Conservation (phyloP, 108 stramenopile species). For the Nitzschia putrida region DNA sequence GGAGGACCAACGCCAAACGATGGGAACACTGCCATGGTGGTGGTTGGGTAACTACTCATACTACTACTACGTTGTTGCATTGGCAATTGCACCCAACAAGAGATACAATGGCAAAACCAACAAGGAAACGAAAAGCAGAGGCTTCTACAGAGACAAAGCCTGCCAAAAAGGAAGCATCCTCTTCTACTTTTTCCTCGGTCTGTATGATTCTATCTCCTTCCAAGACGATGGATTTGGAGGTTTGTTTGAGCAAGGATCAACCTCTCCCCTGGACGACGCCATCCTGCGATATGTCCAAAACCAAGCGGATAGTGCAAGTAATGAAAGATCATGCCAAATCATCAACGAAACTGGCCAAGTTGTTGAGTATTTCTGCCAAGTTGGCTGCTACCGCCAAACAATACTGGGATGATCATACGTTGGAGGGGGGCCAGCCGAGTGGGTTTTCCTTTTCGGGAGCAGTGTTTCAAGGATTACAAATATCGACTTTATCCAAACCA, state of each 20-base stretch:
- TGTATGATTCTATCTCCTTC: slow-evolving; percentile 57
- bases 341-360: slow-evolving; percentile 41
- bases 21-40: too few relatives aligned
- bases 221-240: slow-evolving; percentile 57
- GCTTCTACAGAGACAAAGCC: too few relatives aligned
- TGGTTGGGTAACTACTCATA: too few relatives aligned
- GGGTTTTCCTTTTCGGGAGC: slow-evolving; percentile 75
- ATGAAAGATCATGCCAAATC: slow-evolving; percentile 45
- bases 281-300: slow-evolving; percentile 1
- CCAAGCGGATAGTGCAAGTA: slow-evolving; percentile 15
- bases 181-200: background rate
- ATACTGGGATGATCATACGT: slow-evolving; percentile 35
- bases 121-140: too few relatives aligned
- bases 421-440: slow-evolving; percentile 30
- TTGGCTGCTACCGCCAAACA: slow-evolving; percentile 40
- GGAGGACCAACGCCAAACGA: too few relatives aligned
- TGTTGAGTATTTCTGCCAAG: slow-evolving; percentile 51
- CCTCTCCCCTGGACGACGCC: slow-evolving; percentile 23
- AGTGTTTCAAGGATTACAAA: slow-evolving; percentile 74
- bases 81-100: too few relatives aligned
- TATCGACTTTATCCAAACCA: slow-evolving; percentile 17
- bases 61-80: too few relatives aligned
- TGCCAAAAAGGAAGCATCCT: too few relatives aligned
- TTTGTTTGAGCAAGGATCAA: background rate
- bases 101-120: too few relatives aligned